phyloP scores from a whole-genome alignment of 192 early-diverging fungal genomes.

The Rhizophagus prolifer region DNA sequence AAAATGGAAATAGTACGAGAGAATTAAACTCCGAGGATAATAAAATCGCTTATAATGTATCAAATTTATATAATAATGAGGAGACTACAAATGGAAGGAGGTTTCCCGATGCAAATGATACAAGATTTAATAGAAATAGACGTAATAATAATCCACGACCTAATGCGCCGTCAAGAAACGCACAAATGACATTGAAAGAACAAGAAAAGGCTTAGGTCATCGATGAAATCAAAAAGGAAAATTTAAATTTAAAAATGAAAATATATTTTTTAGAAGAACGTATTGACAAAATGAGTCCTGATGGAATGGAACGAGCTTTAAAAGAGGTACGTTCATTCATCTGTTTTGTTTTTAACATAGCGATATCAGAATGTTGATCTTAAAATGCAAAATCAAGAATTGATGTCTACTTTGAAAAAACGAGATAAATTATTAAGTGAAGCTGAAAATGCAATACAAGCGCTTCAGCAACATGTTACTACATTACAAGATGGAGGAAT shows the following conservation, averaged over 20 bases:
- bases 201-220: constrained; percentile 55
- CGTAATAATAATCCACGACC: not conserved
- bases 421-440: constrained; percentile 49
- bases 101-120: not conserved
- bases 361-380: constrained; percentile 53
- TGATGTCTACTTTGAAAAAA: constrained; percentile 46
- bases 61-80: not conserved
- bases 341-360: too few relatives aligned
- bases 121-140: not conserved
- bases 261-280: constrained; percentile 55
- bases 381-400: constrained; percentile 47
- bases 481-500: constrained; percentile 14
- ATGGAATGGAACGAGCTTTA: constrained; percentile 50
- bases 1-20: too few relatives aligned
- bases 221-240: constrained; percentile 56
- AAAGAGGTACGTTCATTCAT: constrained; percentile 43
- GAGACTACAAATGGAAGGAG: not conserved
- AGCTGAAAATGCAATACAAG: constrained; percentile 45
- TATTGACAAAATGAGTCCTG: constrained; percentile 50
- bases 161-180: constrained; percentile 15
- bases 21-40: not conserved
- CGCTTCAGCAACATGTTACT: constrained; percentile 32
- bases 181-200: constrained; percentile 50
- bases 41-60: constrained; percentile 1
- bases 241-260: constrained; percentile 54